Base-by-base conservation (phyloP, 345 rosid species). In the Microcos paniculata region DNA sequence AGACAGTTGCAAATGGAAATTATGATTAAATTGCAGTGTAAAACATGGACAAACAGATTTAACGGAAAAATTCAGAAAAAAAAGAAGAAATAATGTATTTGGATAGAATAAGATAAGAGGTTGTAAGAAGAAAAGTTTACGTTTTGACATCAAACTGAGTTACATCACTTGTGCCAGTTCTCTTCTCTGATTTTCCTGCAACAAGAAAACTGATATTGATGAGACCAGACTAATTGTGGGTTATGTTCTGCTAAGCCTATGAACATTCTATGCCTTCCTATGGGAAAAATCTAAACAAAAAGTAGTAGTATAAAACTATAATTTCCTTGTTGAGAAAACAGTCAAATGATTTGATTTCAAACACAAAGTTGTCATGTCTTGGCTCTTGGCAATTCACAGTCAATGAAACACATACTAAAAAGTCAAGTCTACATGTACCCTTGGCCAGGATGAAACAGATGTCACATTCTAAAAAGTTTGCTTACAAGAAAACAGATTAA, bases 131-230 rank as follows among this genome's bases (percentile, higher is more conserved):
- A n/a, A n/a, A 33, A 62, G 23, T 53, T 76, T 89, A 92, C 94
- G 88, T 80, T 90, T 79, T 87, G 35, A 59, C 64, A 62, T 89
- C 94, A 13, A 87, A 75, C 70, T 81, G 90, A 72, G 90, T 71
- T 40, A 80, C 46, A 74, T 86, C 89, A 74, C 77, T 74, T 31
- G 66, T 75, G 77, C 74, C 78, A 61, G 33, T 76, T 82, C 82
- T 86, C 63, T 76, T 87, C 80, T 84, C 92, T 43, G 78, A 73
- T 81, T 81, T 92, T 75, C 91, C 97, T 92, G 89, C 84, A 80
- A 73, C 58, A 79, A 26, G 43, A 71, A 73, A 72, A 73, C 69
- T 53, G 55, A 14, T 7, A 18, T 21, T 40, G 14, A 33, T 62
- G 59, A 62, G 68, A 71, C n/a, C 8, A 15, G 40, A 16, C 10